A percentile compares a stretch with the other conserved stretches of the same genome.
phyloP scores from a whole-genome alignment of 352 stramenopile species.

The Globisporangium spinosum region DNA sequence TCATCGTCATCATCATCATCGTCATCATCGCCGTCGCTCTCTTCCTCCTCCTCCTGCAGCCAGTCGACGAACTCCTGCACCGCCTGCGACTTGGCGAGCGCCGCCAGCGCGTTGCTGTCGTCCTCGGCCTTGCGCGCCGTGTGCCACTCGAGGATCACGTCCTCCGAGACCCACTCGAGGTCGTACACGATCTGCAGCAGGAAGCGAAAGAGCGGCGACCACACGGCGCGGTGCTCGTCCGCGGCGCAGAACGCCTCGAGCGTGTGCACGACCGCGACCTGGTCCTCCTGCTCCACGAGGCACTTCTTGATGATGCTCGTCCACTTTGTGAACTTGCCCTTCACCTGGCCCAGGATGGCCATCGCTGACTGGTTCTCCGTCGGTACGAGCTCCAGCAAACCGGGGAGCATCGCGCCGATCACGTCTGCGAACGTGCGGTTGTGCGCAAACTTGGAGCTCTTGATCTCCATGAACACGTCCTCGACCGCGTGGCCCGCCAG shows the following conservation, averaged over 20 bases:
- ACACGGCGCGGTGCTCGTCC: constrained; percentile 42
- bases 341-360: constrained; percentile 75
- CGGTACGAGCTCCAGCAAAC: constrained; percentile 62
- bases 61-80: constrained; percentile 94
- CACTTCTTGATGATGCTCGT: constrained; percentile 88
- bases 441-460: constrained; percentile 93
- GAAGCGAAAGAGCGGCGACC: constrained; percentile 89
- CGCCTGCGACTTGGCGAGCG: constrained; percentile 66
- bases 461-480: constrained; percentile 92
- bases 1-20: constrained; percentile 26
- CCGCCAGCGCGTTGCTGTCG: constrained; percentile 23
- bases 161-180: constrained; percentile 90
- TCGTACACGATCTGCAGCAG: constrained; percentile 93
- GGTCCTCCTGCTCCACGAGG: constrained; percentile 77
- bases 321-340: constrained; percentile 89
- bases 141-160: constrained; percentile 91
- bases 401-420: constrained; percentile 69
- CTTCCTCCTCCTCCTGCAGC: constrained; percentile 74
- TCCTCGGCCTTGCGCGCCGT: constrained; percentile 39
- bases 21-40: constrained; percentile 45
- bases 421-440: constrained; percentile 84
- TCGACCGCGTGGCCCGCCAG: constrained; percentile 75
- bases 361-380: constrained; percentile 48
- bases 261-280: constrained; percentile 50
- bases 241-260: constrained; percentile 54